Conservation (phyloP, 371 early-diverging fungal genomes). For the Haplosporangium sp. region DNA sequence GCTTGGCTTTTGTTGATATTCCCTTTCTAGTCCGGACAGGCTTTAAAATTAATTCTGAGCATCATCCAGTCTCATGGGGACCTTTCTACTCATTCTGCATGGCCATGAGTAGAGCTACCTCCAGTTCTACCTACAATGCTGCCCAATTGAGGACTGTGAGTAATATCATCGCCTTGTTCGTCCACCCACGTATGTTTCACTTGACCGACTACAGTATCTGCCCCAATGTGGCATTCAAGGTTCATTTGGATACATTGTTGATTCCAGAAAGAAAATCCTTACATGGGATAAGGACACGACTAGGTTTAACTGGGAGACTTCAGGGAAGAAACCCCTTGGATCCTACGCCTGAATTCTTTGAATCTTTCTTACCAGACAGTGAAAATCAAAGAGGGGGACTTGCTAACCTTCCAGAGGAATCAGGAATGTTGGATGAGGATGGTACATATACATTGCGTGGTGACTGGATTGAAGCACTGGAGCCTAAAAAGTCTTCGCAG, state of each 20-base stretch:
- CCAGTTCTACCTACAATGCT: slow-evolving; percentile 25
- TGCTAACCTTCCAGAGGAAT: slow-evolving; percentile 51
- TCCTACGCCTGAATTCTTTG: slow-evolving; percentile 32
- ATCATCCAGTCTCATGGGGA: slow-evolving; percentile 45
- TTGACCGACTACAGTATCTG: slow-evolving; percentile 27
- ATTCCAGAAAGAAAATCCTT: slow-evolving; percentile 36
- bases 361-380: slow-evolving; percentile 30
- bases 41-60: slow-evolving; percentile 23
- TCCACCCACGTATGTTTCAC: slow-evolving; percentile 36
- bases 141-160: slow-evolving; percentile 49
- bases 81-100: slow-evolving; percentile 40
- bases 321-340: slow-evolving; percentile 19
- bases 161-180: slow-evolving; percentile 39
- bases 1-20: slow-evolving; percentile 25
- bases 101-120: slow-evolving; percentile 36
- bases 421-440: slow-evolving; percentile 28
- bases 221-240: slow-evolving; percentile 28
- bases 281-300: slow-evolving; percentile 8
- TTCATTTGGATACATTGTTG: slow-evolving; percentile 35
- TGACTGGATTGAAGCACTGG: slow-evolving; percentile 51
- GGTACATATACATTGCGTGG: slow-evolving; percentile 38
- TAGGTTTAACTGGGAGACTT: slow-evolving; percentile 7
- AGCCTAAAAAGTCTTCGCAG: slow-evolving; percentile 7
- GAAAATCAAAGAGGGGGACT: not conserved
- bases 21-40: slow-evolving; percentile 35